phyloP scores from a whole-genome alignment of 1,139 yeast genomes.

The Pichia sorboxylosa region DNA sequence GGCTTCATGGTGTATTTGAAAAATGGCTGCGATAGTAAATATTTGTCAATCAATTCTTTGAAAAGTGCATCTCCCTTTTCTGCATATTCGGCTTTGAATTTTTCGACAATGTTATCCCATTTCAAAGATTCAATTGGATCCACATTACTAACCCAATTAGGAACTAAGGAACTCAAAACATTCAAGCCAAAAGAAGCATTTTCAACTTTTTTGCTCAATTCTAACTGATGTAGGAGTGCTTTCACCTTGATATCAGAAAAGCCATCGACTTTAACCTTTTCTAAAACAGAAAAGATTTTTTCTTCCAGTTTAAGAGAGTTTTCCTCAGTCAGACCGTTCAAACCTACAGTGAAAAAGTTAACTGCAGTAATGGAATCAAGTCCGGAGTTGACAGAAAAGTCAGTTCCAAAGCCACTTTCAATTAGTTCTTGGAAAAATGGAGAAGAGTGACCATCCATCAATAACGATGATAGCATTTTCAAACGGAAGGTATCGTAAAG shows the following conservation, averaged over 20 bases:
- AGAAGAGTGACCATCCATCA: slow-evolving; percentile 88
- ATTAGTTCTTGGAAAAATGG: slow-evolving; percentile 77
- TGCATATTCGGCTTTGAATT: slow-evolving; percentile 50
- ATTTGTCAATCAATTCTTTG: slow-evolving; percentile 41
- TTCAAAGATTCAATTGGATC: slow-evolving; percentile 60
- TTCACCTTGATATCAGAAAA: slow-evolving; percentile 57
- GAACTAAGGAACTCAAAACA: slow-evolving; percentile 58
- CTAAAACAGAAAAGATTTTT: slow-evolving; percentile 34
- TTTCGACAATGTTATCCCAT: slow-evolving; percentile 47
- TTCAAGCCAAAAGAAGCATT: slow-evolving; percentile 86
- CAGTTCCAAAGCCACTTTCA: slow-evolving; percentile 77
- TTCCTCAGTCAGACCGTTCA: slow-evolving; percentile 56
- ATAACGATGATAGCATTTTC: slow-evolving; percentile 57
- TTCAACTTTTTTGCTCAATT: slow-evolving; percentile 71
- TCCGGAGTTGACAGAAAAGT: slow-evolving; percentile 82
- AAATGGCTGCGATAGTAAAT: slow-evolving; percentile 41
- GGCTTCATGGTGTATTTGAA: slow-evolving; percentile 77
- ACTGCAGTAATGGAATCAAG: slow-evolving; percentile 73
- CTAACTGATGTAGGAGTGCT: slow-evolving; percentile 82
- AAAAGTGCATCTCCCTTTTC: slow-evolving; percentile 47
- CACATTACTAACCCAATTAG: slow-evolving; percentile 73
- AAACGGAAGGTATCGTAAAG: slow-evolving; percentile 61
- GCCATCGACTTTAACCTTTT: slow-evolving; percentile 34
- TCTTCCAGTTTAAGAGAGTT: slow-evolving; percentile 33
- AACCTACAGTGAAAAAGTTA: slow-evolving; percentile 73